phyloP scores from a whole-genome alignment of 2,329 filamentous ascomycete genomes.

The Arthrobotrys conoides region DNA sequence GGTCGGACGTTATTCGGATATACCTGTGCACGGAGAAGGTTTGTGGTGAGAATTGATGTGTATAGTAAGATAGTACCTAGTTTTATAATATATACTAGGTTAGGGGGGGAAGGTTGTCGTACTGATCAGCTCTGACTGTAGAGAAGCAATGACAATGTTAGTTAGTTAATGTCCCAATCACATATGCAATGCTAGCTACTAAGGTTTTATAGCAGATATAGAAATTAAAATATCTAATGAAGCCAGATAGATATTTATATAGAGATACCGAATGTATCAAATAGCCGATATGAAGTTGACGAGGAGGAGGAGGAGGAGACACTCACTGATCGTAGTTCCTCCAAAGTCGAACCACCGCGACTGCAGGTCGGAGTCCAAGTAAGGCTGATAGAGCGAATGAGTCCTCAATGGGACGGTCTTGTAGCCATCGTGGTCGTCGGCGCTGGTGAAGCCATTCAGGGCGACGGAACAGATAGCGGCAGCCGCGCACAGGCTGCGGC shows the following conservation, averaged over 20 bases:
- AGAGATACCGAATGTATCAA: neutral
- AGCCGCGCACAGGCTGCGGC: slow-evolving; percentile 57
- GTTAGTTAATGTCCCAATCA: neutral
- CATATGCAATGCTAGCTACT: too few species aligned
- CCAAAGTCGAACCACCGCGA: slow-evolving; percentile 99
- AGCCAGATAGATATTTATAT: too few species aligned
- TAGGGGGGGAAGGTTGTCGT: slow-evolving; percentile 45
- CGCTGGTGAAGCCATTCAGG: slow-evolving; percentile 72
- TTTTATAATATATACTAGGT: neutral
- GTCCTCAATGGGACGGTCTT: slow-evolving; percentile 77
- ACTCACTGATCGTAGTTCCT: slow-evolving; percentile 82
- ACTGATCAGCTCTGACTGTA: slow-evolving; percentile 73
- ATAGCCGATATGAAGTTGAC: too few species aligned
- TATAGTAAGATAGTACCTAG: neutral
- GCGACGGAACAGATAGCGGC: slow-evolving; percentile 50
- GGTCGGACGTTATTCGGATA: slow-evolving; percentile 90
- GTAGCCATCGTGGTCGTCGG: slow-evolving; percentile 66
- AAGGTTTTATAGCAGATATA: too few species aligned
- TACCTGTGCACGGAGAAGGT: slow-evolving; percentile 73
- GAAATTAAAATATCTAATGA: too few species aligned
- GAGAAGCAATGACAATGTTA: slow-evolving; percentile 16
- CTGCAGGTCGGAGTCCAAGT: slow-evolving; percentile 97
- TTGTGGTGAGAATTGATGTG: neutral
- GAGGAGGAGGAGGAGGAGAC: slow-evolving; percentile 66
- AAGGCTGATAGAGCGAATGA: slow-evolving; percentile 87